These are phyloP conservation scores for Dendrobium officinale DNA, from an alignment of 106 monocot genomes.

Conservation along the genomic window DNA sequence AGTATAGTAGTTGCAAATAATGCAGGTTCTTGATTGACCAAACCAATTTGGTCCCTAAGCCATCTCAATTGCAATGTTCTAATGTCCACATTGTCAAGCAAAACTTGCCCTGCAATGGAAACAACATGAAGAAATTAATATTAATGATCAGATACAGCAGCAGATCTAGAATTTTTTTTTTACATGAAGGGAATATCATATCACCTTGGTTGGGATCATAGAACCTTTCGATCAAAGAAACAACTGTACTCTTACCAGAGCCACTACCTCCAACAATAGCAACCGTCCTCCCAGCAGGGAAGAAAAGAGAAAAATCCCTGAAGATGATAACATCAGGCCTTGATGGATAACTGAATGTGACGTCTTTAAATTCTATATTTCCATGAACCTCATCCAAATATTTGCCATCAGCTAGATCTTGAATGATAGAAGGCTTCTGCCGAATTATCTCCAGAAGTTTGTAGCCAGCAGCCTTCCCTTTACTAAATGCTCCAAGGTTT, in stretches of 20 bases:
- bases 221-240: slow-evolving; percentile 89
- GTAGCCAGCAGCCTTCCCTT: slow-evolving; percentile 90
- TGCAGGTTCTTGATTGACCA: slow-evolving; percentile 98
- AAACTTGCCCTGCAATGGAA: slow-evolving; percentile 62
- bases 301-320: slow-evolving; percentile 75
- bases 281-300: slow-evolving; percentile 86
- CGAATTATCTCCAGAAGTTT: slow-evolving; percentile 83
- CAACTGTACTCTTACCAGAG: slow-evolving; percentile 93
- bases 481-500: slow-evolving; percentile 91
- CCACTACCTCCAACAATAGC: slow-evolving; percentile 99
- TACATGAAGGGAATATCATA: neutral
- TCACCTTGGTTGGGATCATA: slow-evolving; percentile 98
- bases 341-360: slow-evolving; percentile 93
- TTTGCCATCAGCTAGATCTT: slow-evolving; percentile 65
- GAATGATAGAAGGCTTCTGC: slow-evolving; percentile 75
- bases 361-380: slow-evolving; percentile 89
- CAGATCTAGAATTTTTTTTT: neutral
- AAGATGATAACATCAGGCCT: slow-evolving; percentile 87
- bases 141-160: neutral
- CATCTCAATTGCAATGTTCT: slow-evolving; percentile 76
- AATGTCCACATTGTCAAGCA: slow-evolving; percentile 93
- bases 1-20: slow-evolving; percentile 93
- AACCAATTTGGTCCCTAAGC: slow-evolving; percentile 94
- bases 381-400: slow-evolving; percentile 76
- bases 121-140: neutral